Percentiles rank a stretch among this genome's conserved stretches.
Evolutionary conservation across 495 filamentous ascomycete species (phyloP).

Genomic region (Choiromyces venosus): DNA sequence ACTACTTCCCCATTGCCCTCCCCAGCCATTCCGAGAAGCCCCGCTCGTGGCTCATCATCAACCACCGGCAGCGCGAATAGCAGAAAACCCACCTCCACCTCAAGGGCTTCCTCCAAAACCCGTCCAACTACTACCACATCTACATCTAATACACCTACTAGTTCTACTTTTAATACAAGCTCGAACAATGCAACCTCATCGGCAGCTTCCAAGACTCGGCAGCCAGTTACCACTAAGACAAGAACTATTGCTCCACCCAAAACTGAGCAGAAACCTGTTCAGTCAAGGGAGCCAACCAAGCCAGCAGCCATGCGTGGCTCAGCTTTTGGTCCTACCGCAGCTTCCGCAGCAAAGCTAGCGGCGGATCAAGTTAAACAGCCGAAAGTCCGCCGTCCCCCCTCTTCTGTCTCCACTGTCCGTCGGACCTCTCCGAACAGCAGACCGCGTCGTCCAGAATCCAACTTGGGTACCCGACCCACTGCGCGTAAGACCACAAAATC

Average conservation of each 20-base stretch:
- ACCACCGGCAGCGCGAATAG: background rate
- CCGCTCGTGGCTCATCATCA: constrained; percentile 10
- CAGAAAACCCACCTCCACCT: constrained; percentile 8
- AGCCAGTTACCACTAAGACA: constrained; percentile 20
- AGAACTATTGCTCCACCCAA: constrained; percentile 20
- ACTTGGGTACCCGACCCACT: background rate
- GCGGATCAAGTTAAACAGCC: constrained; percentile 24
- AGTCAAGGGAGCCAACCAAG: constrained; percentile 27
- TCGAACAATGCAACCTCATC: background rate
- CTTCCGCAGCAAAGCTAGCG: constrained; percentile 33
- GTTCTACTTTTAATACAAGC: background rate
- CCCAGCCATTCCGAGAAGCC: constrained; percentile 29
- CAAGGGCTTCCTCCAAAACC: constrained; percentile 13
- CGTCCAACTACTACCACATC: constrained; percentile 14
- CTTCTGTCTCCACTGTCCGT: constrained; percentile 23
- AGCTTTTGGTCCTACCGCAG: constrained; percentile 32
- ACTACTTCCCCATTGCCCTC: constrained; percentile 31
- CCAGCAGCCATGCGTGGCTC: constrained; percentile 37
- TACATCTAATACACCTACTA: constrained; percentile 9
- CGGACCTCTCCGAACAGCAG: constrained; percentile 18
- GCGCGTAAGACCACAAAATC: constrained; percentile 12
- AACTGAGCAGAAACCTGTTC: constrained; percentile 19
- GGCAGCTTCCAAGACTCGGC: constrained; percentile 21
- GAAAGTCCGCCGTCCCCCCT: constrained; percentile 24
- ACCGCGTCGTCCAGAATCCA: background rate